Base-by-base conservation (phyloP, 192 early-diverging fungal genomes). In the Entomortierella lignicola region DNA sequence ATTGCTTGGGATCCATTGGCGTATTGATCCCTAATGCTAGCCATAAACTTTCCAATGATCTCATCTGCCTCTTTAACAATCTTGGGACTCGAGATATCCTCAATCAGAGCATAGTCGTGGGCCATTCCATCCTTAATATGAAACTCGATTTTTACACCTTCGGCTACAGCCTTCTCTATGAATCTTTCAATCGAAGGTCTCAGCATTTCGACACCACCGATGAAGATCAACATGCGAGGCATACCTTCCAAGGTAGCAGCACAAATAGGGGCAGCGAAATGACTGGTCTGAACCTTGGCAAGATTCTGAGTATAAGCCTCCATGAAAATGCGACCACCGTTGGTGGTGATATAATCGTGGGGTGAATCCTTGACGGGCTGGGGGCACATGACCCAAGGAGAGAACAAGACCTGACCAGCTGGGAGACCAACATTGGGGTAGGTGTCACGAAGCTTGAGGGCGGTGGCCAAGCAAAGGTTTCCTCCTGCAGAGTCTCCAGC, bases 401-500 rank as follows among this genome's bases (percentile, higher is more conserved):
- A 79, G 67, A 79, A 70, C 26, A 79, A 57, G 25, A 79, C 63
- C 26, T 79, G 75, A 17, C 51, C 75, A 18, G 75, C 75, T 13
- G 75, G 67, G 8, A 70, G 21, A 10, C 57, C 62, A 20, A 79
- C 17, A 4, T 70, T 20, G 6, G 67, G 62, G 57, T 65, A 79
- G 4, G 43, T 57, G 27, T 79, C 75, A 12, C 75, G 75, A 20
- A 79, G 31, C 63, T 70, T 79, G 39, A 79, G 67, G 11, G 68
- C 61, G 10, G 75, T 66, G 1, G 75, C 51, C 51, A 79, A 50
- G 58, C 67, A 70, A 4, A 79, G 57, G 52, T 79, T 79, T n/a
- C 62, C 75, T 66, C 75, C 75, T 60, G 75, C 75, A 60, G 75
- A 79, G 48, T 79, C 75, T 20, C 75, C 75, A 25, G 65, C 72